Percentiles rank a stretch among this genome's conserved stretches.
These are phyloP conservation scores for Poteriospumella lacustris DNA, from an alignment of 108 stramenopile genomes.

Conservation along the genomic window DNA sequence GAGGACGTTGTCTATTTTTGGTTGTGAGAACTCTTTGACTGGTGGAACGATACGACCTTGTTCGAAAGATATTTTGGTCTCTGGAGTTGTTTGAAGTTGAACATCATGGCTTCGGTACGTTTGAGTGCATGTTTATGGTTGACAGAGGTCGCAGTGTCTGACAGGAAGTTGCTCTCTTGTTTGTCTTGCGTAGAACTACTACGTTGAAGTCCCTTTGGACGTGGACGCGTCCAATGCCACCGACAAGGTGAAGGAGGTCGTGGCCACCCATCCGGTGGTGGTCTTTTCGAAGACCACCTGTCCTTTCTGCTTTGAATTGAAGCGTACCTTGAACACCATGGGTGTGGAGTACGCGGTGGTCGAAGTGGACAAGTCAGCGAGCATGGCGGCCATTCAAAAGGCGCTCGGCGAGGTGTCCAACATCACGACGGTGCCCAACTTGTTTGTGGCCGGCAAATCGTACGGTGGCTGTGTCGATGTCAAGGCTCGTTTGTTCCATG, in stretches of 20 bases:
- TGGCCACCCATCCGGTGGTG: conserved; percentile 61
- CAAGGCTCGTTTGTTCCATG: not conserved
- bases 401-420: not conserved
- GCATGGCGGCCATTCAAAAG: not conserved
- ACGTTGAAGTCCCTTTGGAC: not conserved
- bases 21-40: too few species aligned
- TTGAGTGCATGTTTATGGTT: too few species aligned
- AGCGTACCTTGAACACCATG: conserved; percentile 3
- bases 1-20: too few species aligned
- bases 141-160: too few species aligned
- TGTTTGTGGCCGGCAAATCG: not conserved
- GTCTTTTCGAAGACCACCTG: conserved; percentile 73
- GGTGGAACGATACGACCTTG: too few species aligned
- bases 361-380: conserved; percentile 10
- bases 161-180: too few species aligned
- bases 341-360: conserved; percentile 6
- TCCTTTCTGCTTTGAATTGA: conserved; percentile 52
- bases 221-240: not conserved
- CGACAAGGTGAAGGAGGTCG: conserved; percentile 37
- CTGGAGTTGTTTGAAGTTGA: too few species aligned
- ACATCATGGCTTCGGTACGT: too few species aligned
- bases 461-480: conserved; percentile 2
- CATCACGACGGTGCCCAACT: conserved; percentile 18
- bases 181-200: too few species aligned
- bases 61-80: too few species aligned